Evolutionary conservation across 352 stramenopile species (phyloP), one percentile per base, ranked within the genome.

Genomic region (Globisporangium polare): DNA sequence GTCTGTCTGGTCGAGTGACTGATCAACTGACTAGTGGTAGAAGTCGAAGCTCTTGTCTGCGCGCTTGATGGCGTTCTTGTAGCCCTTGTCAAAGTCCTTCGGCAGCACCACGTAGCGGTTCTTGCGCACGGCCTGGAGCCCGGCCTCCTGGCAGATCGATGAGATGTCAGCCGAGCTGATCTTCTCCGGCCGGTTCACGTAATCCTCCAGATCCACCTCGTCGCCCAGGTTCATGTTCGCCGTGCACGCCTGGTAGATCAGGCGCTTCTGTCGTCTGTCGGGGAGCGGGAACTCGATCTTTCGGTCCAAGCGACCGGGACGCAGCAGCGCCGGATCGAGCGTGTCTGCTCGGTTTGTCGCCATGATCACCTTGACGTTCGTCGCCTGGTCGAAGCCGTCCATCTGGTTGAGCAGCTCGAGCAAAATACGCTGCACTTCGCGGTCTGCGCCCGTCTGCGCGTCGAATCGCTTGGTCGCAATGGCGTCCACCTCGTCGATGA

Each of bases 331-430:
- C 35, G 98, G 97, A 80, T 99, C 98, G 51, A 99, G 75, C 41
- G 97, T 99, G 72, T 99, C 98, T 15, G 96, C 95, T 9, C 98
- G 89, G 81, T 99, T 99, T 0, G 98, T 99, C 3, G 97, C 97
- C 97, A 99, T 99, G 69, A 99, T 99, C 35, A 99, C 96, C 85
- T 99, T 99, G 70, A 99, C 97, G 80, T 99, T 99, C 33, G 97
- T 99, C 45, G 91, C 96, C 77, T 99, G 97, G 80, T 99, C 97
- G 65, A 99, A 99, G 27, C 98, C 98, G 81, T 99, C 98, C 97
- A 99, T 99, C 74, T 99, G 98, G 84, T 99, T 99, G 12, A 99
- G 80, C 46, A 99, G 78, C 74, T 99, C 98, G n/a, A 99, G 86
- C 62, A 99, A 74, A 67, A 99, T 99, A 62, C 98, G 96, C 78